These are phyloP conservation scores for Picea abies DNA, from an alignment of 83 land plant genomes.

Conservation along the genomic window DNA sequence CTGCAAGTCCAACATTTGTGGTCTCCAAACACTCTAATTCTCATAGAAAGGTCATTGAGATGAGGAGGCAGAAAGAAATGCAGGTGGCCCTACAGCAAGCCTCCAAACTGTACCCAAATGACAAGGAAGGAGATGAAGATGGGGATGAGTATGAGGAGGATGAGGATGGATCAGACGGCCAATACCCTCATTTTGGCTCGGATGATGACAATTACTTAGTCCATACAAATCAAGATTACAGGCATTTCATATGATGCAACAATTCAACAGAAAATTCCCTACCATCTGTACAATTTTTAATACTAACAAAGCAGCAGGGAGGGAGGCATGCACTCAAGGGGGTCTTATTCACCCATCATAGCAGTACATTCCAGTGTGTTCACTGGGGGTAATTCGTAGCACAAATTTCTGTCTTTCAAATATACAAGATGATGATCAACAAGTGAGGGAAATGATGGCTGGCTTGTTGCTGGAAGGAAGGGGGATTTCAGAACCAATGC, in stretches of 20 bases:
- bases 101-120: background rate
- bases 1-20: too few species aligned
- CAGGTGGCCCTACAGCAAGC: background rate
- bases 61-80: slow-evolving; percentile 16
- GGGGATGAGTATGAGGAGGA: background rate
- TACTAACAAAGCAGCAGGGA: background rate
- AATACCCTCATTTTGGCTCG: background rate
- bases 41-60: background rate
- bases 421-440: background rate
- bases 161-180: background rate
- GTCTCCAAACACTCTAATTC: too few species aligned
- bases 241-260: slow-evolving; percentile 8
- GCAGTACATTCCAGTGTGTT: background rate
- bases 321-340: background rate
- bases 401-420: background rate
- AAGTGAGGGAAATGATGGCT: background rate
- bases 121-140: background rate
- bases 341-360: background rate
- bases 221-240: slow-evolving; percentile 4
- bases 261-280: background rate
- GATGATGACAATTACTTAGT: slow-evolving; percentile 16
- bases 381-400: background rate
- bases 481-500: slow-evolving; percentile 7
- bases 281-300: slow-evolving; percentile 5
- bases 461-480: slow-evolving; percentile 8